Evolutionary conservation across 2,329 filamentous ascomycete genomes (phyloP).

Genomic region (Paecilomyces dactylethromorphus): DNA sequence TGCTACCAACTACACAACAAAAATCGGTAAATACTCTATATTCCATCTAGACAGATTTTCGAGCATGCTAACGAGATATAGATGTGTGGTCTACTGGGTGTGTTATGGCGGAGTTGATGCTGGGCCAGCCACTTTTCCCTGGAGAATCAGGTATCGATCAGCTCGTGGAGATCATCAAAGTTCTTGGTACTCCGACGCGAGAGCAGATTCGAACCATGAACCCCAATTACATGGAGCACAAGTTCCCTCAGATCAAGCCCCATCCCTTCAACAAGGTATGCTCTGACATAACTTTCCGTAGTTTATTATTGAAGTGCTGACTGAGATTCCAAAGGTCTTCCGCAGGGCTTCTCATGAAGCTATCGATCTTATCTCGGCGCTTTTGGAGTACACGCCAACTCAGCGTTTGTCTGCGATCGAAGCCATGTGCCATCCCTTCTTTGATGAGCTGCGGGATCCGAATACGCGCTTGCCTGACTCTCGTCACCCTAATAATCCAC

Average conservation of each 20-base stretch:
- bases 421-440: constrained; percentile 98
- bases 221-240: constrained; percentile 99
- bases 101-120: constrained; percentile 99
- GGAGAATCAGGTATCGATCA: constrained; percentile 98
- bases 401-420: constrained; percentile 89
- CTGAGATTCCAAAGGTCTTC: constrained; percentile 60
- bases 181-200: constrained; percentile 88
- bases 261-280: constrained; percentile 90
- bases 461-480: constrained; percentile 88
- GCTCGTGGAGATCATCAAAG: constrained; percentile 98
- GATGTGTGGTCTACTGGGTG: constrained; percentile 99
- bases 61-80: constrained; percentile 31
- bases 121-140: constrained; percentile 94
- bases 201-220: constrained; percentile 99
- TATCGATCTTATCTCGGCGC: constrained; percentile 86
- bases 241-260: constrained; percentile 99
- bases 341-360: constrained; percentile 89
- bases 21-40: constrained; percentile 72
- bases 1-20: constrained; percentile 98
- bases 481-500: constrained; percentile 72
- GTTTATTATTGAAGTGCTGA: constrained; percentile 11
- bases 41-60: not conserved
- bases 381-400: constrained; percentile 95
- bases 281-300: not conserved
- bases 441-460: constrained; percentile 93